Base-by-base conservation (phyloP, 805 yeast species). In the Barnettozyma vustinii region DNA sequence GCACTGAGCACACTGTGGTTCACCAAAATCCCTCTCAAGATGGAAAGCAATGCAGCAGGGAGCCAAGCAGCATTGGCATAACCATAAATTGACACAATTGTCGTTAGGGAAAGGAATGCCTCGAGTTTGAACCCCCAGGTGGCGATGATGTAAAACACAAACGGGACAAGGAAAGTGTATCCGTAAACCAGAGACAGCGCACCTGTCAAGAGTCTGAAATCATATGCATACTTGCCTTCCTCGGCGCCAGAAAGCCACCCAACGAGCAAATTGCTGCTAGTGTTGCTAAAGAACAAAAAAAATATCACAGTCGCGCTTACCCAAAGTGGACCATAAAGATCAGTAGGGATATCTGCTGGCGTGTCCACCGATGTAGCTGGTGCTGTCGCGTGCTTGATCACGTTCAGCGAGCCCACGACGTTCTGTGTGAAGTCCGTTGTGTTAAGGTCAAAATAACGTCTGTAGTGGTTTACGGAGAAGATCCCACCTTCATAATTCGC, bases 241-340 rank as follows among this genome's bases (percentile, higher is more conserved):
- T 73, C 69, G 19, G 69, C 70, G 21, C 66, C 64, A 43, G 64
- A 59, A 13, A 70, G 58, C 60, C 79, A 74, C 23, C 78, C 74
- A n/a, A 80, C 70, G n/a, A 89, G 57, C 20, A 85, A 60, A 43
- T 83, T 81, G 2, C 87, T 77, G 19, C 87, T 75, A 0, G 96
- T 84, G 33, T 85, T 78, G 41, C 90, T 76, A 50, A 89, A 81
- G 67, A 90, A 90, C 63, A 87, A 72, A 30, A 83, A 70, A 54
- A 87, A 79, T 1, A 87, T 80, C 44, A 88, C 78, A 0, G 96
- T 84, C 0, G 90, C 89, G 12, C 92, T 86, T 40, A 91, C 81
- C 98, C 98, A 91, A 18, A 89, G 71, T 8, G 95, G 85, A 0
- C 97, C 97, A 64, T 89, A 92, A 46, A 91, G 68, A 59, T 91